These are phyloP conservation scores for Stereocaulon alpinum DNA, from an alignment of 495 filamentous ascomycete genomes.

Conservation along the genomic window DNA sequence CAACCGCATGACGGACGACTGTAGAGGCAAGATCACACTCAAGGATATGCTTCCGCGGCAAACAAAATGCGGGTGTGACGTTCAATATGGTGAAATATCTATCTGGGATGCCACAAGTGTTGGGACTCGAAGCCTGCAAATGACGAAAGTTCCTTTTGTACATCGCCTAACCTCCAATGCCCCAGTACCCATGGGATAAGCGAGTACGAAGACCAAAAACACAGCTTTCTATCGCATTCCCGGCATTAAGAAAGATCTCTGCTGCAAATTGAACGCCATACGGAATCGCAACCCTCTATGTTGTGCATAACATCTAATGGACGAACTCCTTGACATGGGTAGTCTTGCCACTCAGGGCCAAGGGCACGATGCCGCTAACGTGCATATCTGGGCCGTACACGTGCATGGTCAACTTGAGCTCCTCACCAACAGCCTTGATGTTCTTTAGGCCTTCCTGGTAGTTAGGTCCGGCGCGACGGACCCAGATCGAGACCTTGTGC, in stretches of 20 bases:
- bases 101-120: neutral
- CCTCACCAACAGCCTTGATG: slow-evolving; percentile 91
- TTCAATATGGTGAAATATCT: neutral
- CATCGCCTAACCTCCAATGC: neutral
- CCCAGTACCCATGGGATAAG: neutral
- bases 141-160: neutral
- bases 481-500: slow-evolving; percentile 99
- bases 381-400: slow-evolving; percentile 98
- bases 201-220: neutral
- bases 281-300: slow-evolving; percentile 3
- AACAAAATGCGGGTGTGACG: neutral
- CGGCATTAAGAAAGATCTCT: neutral
- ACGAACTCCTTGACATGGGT: slow-evolving; percentile 37
- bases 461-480: slow-evolving; percentile 96
- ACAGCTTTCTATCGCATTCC: neutral
- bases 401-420: slow-evolving; percentile 88
- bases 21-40: neutral
- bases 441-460: slow-evolving; percentile 99
- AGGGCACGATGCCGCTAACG: slow-evolving; percentile 58
- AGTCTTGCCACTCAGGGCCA: slow-evolving; percentile 53
- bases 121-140: neutral
- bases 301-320: neutral
- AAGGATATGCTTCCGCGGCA: neutral
- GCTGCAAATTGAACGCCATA: slow-evolving; percentile 1
- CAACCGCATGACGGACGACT: neutral